A percentile compares a stretch with the other conserved stretches of the same genome.
phyloP scores from a whole-genome alignment of 352 stramenopile genomes.

The Thraustotheca clavata region DNA sequence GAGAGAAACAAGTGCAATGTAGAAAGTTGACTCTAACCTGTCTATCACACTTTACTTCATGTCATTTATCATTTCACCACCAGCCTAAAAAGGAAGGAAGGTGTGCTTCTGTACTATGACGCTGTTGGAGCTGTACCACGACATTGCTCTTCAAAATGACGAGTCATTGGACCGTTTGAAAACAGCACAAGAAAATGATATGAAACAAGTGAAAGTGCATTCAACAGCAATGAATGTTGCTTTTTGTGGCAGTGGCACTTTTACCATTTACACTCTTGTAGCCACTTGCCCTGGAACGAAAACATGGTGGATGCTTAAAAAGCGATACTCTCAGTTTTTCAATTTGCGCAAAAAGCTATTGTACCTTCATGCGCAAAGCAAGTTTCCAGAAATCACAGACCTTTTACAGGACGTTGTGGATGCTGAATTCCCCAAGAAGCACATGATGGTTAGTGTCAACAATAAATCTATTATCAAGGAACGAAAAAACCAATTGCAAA shows the following conservation, averaged over 20 bases:
- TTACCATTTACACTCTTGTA: conserved; percentile 59
- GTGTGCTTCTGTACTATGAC: not conserved
- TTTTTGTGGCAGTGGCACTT: conserved; percentile 22
- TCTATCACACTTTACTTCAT: not conserved
- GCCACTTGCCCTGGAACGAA: conserved; percentile 34
- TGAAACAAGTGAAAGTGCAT: conserved; percentile 12
- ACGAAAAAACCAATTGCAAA: not conserved
- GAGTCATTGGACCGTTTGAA: not conserved
- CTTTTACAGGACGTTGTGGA: not conserved
- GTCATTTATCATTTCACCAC: not conserved
- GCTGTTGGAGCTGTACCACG: not conserved
- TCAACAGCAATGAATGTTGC: conserved; percentile 2
- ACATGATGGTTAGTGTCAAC: not conserved
- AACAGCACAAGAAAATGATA: not conserved
- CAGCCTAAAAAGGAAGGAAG: no score
- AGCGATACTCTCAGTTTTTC: conserved; percentile 63
- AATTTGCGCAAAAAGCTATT: conserved; percentile 39
- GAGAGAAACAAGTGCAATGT: not conserved
- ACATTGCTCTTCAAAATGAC: not conserved
- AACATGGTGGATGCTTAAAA: conserved; percentile 41
- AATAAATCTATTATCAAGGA: not conserved
- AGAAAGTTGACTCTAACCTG: not conserved
- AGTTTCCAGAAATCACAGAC: not conserved
- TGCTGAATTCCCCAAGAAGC: conserved; percentile 9
- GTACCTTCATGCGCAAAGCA: conserved; percentile 16